Evolutionary conservation across 352 stramenopile species (phyloP).

Genomic region (Phytophthora capsici): DNA sequence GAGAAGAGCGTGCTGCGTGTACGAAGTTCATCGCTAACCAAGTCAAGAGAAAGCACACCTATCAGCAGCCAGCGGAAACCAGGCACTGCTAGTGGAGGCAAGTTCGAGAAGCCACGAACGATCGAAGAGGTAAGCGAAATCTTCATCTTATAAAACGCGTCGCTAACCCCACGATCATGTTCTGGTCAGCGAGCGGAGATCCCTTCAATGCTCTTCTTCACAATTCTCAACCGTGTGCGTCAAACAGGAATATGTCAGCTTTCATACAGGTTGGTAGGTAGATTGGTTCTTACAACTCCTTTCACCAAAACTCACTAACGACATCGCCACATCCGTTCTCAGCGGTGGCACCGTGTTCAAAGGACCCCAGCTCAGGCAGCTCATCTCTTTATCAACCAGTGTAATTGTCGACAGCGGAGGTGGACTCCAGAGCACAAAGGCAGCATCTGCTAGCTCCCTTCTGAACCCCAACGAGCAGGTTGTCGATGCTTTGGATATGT

Average conservation of each 20-base stretch:
- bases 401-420: slow-evolving; percentile 62
- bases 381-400: slow-evolving; percentile 62
- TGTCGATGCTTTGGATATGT: slow-evolving; percentile 50
- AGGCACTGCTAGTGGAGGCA: slow-evolving; percentile 11
- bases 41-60: slow-evolving; percentile 28
- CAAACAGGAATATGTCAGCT: slow-evolving; percentile 71
- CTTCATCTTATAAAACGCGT: not conserved
- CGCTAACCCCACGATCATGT: slow-evolving; percentile 5
- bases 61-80: slow-evolving; percentile 18
- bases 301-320: no score
- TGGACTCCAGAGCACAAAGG: slow-evolving; percentile 1
- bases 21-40: slow-evolving; percentile 36
- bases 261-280: slow-evolving; percentile 45
- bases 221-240: slow-evolving; percentile 71
- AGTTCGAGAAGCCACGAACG: slow-evolving; percentile 29
- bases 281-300: not conserved
- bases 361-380: slow-evolving; percentile 53
- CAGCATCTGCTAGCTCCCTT: not conserved
- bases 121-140: slow-evolving; percentile 64
- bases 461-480: slow-evolving; percentile 57
- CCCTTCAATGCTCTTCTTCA: slow-evolving; percentile 75
- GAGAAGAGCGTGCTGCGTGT: slow-evolving; percentile 57
- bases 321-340: not conserved
- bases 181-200: slow-evolving; percentile 54
- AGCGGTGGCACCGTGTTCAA: slow-evolving; percentile 54